Conservation (phyloP, 2,329 filamentous ascomycete species). For the Xylaria sp. region DNA sequence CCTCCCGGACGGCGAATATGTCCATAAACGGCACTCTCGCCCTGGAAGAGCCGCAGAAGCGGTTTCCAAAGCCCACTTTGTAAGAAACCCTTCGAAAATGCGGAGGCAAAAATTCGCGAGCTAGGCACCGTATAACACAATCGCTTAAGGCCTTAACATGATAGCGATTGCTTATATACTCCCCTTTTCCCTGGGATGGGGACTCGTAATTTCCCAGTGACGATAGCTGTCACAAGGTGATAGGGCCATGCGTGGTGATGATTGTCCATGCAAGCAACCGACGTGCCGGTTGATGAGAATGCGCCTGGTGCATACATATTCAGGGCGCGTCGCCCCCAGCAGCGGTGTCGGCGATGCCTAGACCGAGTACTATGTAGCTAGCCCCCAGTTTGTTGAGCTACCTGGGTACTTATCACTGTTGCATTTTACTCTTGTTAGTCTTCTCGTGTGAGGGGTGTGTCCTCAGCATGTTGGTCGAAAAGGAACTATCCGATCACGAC, state of each 20-base stretch:
- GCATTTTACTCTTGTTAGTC: slow-evolving; percentile 2
- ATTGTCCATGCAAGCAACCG: slow-evolving; percentile 11
- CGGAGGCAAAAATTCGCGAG: slow-evolving; percentile 8
- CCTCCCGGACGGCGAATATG: slow-evolving; percentile 1
- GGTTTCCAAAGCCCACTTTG: slow-evolving; percentile 1
- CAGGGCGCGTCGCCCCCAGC: slow-evolving; percentile 16
- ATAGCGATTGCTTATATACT: not conserved
- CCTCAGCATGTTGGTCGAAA: not conserved
- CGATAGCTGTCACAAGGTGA: slow-evolving; percentile 16
- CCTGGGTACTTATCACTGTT: slow-evolving; percentile 17
- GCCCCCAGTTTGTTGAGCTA: slow-evolving; percentile 14
- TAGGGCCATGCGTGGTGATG: slow-evolving; percentile 24
- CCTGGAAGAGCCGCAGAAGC: slow-evolving; percentile 20
- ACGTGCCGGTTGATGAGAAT: slow-evolving; percentile 8
- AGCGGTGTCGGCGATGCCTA: slow-evolving; percentile 16
- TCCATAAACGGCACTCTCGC: slow-evolving; percentile 14
- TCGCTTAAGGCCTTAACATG: slow-evolving; percentile 6
- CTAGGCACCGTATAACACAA: slow-evolving; percentile 1
- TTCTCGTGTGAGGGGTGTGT: not conserved
- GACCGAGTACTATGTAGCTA: slow-evolving; percentile 16
- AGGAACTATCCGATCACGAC: not conserved
- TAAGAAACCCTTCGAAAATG: not conserved
- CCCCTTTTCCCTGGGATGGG: slow-evolving; percentile 23
- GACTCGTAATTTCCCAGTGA: slow-evolving; percentile 20
- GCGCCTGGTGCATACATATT: slow-evolving; percentile 11